Base-by-base conservation (phyloP, 2,329 filamentous ascomycete species). In the Stagonosporopsis vannaccii region DNA sequence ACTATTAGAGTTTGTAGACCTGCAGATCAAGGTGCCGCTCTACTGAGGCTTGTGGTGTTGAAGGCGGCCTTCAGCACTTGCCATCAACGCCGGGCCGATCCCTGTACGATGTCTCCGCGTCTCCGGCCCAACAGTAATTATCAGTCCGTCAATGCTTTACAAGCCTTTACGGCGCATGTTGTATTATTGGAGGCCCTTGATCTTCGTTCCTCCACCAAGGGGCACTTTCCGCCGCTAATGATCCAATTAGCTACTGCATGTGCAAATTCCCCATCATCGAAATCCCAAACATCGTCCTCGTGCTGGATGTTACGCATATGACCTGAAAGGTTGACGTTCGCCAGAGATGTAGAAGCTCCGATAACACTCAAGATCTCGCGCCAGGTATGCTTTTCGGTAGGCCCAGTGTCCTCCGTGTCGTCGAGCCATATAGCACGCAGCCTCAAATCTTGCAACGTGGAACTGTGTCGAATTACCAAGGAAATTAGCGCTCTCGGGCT, bases 371-470 rank as follows among this genome's bases (percentile, higher is more conserved):
- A 43, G 4, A 47, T 15, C 1, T 47, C 20, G 5, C 20, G n/a
- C 46, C 45, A 56, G 13, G 35, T 22, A 11, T 19, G 2, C 11
- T 13, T 19, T 19, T 15, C 13, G 12, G 8, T 2, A 4, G 4
- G 0, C n/a, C 23, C 36, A 17, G 9, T n/a, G 2, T 32, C 19
- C 9, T 28, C 11, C 4, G 4, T 6, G 32, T 32, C 6, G 26
- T 32, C 41, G 4, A 50, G n/a, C 19, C n/a, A 19, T n/a, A 58
- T 49, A 11, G 44, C 39, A 12, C 57, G 36, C 5, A 65, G 50
- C 33, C 48, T 53, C 42, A 66, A 30, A 15, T 59, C 48, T 6
- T 36, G 58, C 15, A 65, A 42, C 2, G 58, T 65, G 3, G 51
- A 51, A 8, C 40, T 37, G 13, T 65, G 58, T 28, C 52, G 37